Base-by-base conservation (phyloP, 306 rosid species). In the Pyrus bretschneideri region DNA sequence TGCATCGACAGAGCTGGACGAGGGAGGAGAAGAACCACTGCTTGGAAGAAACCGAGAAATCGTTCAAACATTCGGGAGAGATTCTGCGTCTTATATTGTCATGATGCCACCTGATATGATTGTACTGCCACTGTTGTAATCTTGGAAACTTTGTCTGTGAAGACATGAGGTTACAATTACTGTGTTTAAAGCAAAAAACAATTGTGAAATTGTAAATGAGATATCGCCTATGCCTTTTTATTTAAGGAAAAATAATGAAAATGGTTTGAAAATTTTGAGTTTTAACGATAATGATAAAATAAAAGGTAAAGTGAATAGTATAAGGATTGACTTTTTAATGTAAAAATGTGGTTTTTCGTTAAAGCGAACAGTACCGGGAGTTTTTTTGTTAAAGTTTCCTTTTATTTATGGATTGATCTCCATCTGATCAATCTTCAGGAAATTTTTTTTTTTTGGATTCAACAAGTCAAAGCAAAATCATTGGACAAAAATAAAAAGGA, bases 21-120 rank as follows among this genome's bases (percentile, higher is more conserved):
- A 87, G 98, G 70, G 99, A 89, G 85, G 99, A 96, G 85, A 96
- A 96, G 91, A 45, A 96, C 81, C 98, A 87, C 78, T 96, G 97
- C 78, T 76, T 96, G 81, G 99, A 92, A 85, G 99, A 96, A 88
- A 96, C 99, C 0, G 93, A 92, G 79, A 92, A 92, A 80, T 92
- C 99, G 15, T 96, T 96, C 85, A 91, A 89, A 85, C 54, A 83
- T 60, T 96, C 99, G 0, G 99, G 99, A 44, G 98, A 96, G 69
- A 96, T 96, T 83, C 97, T 96, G 27, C 98, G 97, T 73, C 70
- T 91, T n/a, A 87, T 96, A 81, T 76, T 96, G 68, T 91, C 97
- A 5, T 90, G 81, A 89, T 71, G 57, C 74, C 31, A 35, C 27
- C 23, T 69, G 15, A 14, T 30, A 40, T 63, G 12, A 38, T 67